These are phyloP conservation scores for Austroboletus olivaceoglutinosus DNA, from an alignment of 1,284 basidiomycete species.

Conservation along the genomic window DNA sequence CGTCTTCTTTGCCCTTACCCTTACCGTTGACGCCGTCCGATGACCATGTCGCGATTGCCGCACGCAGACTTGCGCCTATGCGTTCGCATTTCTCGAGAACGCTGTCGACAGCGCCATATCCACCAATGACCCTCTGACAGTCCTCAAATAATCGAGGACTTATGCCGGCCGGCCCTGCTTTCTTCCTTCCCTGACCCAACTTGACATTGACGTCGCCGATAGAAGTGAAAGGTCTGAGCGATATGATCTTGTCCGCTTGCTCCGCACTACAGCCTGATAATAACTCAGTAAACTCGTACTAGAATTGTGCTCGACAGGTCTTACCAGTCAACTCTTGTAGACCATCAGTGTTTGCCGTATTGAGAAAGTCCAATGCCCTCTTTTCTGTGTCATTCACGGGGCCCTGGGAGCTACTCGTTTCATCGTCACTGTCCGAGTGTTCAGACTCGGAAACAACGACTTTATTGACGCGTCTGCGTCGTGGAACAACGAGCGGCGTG, in stretches of 20 bases:
- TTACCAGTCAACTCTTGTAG: constrained; percentile 89
- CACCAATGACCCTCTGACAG: constrained; percentile 83
- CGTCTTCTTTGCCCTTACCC: constrained; percentile 35
- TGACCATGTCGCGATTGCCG: constrained; percentile 80
- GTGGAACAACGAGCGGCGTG: constrained; percentile 43
- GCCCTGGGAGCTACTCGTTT: constrained; percentile 21
- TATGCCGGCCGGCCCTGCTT: constrained; percentile 76
- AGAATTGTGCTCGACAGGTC: constrained; percentile 21
- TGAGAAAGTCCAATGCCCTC: constrained; percentile 85
- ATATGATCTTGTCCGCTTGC: constrained; percentile 81
- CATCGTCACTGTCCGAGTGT: constrained; percentile 43
- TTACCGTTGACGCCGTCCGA: constrained; percentile 43
- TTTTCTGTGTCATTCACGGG: constrained; percentile 30
- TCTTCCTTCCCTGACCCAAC: constrained; percentile 80
- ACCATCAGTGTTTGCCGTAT: constrained; percentile 67
- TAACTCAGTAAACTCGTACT: constrained; percentile 11
- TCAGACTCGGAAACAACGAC: constrained; percentile 69
- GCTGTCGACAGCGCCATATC: constrained; percentile 88
- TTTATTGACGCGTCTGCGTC: constrained; percentile 54
- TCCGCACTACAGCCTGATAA: constrained; percentile 73
- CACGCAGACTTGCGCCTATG: constrained; percentile 69
- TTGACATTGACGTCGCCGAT: constrained; percentile 79
- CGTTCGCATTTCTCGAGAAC: constrained; percentile 87
- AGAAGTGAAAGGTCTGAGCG: constrained; percentile 77
- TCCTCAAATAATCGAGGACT: constrained; percentile 90